Percentiles rank a stretch among this genome's conserved stretches.
Evolutionary conservation across 495 filamentous ascomycete species (phyloP).

Genomic region (Penicillium ochrochloron): DNA sequence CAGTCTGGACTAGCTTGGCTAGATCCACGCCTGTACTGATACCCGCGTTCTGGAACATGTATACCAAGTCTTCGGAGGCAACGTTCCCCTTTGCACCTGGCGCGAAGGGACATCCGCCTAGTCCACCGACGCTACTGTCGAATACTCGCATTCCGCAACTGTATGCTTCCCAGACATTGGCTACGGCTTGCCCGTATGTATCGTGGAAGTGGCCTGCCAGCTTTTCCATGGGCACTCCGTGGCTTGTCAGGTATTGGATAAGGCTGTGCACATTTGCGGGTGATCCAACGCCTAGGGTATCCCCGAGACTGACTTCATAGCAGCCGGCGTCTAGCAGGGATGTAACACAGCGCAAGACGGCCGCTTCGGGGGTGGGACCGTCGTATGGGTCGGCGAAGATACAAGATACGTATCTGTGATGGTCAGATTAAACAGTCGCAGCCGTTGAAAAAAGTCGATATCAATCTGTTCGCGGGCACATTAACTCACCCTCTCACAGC

Average conservation of each 20-base stretch:
- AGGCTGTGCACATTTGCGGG: conserved; percentile 37
- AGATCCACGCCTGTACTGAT: conserved; percentile 47
- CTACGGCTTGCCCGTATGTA: conserved; percentile 48
- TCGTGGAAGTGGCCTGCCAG: conserved; percentile 55
- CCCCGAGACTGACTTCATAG: conserved; percentile 52
- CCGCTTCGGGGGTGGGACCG: conserved; percentile 34
- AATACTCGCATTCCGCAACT: conserved; percentile 45
- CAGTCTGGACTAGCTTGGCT: conserved; percentile 35
- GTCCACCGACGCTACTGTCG: conserved; percentile 49
- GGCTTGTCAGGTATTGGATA: conserved; percentile 30
- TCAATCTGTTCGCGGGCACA: neutral
- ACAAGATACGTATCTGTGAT: conserved; percentile 47
- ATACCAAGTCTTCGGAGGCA: conserved; percentile 47
- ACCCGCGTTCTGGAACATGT: conserved; percentile 46
- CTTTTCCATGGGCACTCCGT: conserved; percentile 30
- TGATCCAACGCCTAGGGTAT: conserved; percentile 48
- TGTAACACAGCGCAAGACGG: conserved; percentile 39
- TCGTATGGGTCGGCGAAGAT: conserved; percentile 50
- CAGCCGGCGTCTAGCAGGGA: conserved; percentile 44
- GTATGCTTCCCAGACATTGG: conserved; percentile 51
- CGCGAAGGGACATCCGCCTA: conserved; percentile 54
- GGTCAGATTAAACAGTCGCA: neutral
- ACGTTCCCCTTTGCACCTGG: conserved; percentile 53
- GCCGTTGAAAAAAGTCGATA: neutral
- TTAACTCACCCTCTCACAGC: conserved; percentile 44